Conservation (phyloP, 2,329 filamentous ascomycete species). For the Ophiocordyceps camponoti-leonardi region DNA sequence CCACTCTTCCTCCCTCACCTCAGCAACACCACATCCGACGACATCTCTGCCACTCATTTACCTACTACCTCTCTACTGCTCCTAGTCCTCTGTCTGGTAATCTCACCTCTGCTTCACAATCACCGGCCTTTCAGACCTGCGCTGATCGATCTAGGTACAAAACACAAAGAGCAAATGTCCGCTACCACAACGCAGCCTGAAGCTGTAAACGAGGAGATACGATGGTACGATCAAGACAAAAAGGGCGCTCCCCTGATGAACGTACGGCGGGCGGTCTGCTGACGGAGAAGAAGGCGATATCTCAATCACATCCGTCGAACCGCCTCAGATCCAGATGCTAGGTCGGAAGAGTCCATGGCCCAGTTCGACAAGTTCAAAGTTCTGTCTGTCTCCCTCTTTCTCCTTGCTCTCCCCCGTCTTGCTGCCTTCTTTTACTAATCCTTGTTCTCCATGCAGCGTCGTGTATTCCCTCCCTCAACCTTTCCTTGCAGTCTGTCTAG, state of each 20-base stretch:
- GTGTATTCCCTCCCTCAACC: conserved; percentile 22
- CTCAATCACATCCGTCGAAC: conserved; percentile 65
- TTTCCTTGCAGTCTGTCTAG: background rate
- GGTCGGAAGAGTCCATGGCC: conserved; percentile 32
- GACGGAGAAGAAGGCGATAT: conserved; percentile 48
- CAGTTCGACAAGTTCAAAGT: conserved; percentile 57
- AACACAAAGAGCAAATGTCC: background rate
- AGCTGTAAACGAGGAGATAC: conserved; percentile 10
- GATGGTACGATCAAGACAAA: conserved; percentile 14
- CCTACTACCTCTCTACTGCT: no score
- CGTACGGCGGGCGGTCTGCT: no score
- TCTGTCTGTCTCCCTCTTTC: conserved; percentile 33
- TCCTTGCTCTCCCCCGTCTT: background rate
- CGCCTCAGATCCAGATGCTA: conserved; percentile 45
- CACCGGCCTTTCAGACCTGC: background rate
- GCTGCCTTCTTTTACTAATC: background rate
- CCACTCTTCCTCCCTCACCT: conserved; percentile 1
- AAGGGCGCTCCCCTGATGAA: background rate
- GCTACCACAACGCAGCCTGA: background rate
- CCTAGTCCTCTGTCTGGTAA: no score
- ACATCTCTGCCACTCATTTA: background rate
- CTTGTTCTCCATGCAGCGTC: conserved; percentile 20
- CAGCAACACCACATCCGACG: background rate
- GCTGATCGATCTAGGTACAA: no score
- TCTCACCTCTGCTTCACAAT: background rate